These are phyloP conservation scores for Picochlorum costavermella DNA, from an alignment of 139 green algal genomes.

Conservation along the genomic window DNA sequence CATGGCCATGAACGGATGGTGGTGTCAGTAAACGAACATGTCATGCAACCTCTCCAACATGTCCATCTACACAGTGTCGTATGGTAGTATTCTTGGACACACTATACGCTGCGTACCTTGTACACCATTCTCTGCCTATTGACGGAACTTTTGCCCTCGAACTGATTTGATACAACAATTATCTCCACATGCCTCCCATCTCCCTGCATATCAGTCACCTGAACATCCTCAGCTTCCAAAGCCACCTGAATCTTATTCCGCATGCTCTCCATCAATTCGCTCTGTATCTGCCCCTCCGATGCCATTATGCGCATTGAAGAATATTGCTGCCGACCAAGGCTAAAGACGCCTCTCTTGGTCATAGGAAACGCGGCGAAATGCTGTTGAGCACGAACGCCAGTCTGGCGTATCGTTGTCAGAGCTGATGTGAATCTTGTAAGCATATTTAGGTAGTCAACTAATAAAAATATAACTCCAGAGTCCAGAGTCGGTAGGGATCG, in stretches of 20 bases:
- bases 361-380: background rate
- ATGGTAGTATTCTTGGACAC: slow-evolving; percentile 17
- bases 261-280: slow-evolving; percentile 24
- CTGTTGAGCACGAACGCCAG: too few species aligned
- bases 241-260: slow-evolving; percentile 31
- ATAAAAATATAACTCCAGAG: too few species aligned
- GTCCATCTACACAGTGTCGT: background rate
- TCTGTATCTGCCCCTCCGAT: slow-evolving; percentile 19
- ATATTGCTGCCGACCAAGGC: background rate
- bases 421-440: too few species aligned
- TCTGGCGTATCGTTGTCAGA: too few species aligned
- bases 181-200: slow-evolving; percentile 77
- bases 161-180: slow-evolving; percentile 52
- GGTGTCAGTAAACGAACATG: too few species aligned
- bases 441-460: too few species aligned
- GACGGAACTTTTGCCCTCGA: slow-evolving; percentile 69
- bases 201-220: slow-evolving; percentile 53
- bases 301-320: background rate
- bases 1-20: too few species aligned
- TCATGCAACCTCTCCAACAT: background rate
- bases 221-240: slow-evolving; percentile 42
- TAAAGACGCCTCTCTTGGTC: slow-evolving; percentile 1
- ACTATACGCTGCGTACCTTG: slow-evolving; percentile 48
- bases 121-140: slow-evolving; percentile 76
- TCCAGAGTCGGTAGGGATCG: too few species aligned